phyloP scores from a whole-genome alignment of 176 grass and related monocot genomes.

The Pontederia crassipes region DNA sequence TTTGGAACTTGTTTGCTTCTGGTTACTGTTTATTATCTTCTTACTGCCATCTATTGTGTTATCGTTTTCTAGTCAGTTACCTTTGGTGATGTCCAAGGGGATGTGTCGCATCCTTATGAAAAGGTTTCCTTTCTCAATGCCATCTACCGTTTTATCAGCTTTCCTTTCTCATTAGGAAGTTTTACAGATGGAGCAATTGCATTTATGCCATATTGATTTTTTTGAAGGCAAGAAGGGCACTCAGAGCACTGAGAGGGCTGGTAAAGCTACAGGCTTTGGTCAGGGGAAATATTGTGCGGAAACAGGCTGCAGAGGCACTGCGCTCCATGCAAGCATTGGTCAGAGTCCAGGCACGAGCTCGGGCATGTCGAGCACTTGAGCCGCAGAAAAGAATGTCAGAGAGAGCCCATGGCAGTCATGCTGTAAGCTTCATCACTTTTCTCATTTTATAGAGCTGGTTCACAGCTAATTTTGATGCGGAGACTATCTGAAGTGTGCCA shows the following conservation, averaged over 20 bases:
- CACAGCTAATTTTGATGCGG: neutral
- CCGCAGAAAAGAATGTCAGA: slow-evolving; percentile 15
- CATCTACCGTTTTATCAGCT: neutral
- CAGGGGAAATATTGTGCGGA: slow-evolving; percentile 79
- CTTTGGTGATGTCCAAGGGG: no score
- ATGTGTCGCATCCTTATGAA: no score
- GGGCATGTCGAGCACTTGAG: slow-evolving; percentile 34
- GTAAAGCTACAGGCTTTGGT: slow-evolving; percentile 92
- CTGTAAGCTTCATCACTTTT: neutral
- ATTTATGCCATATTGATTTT: neutral
- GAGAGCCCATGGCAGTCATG: neutral
- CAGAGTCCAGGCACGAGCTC: slow-evolving; percentile 60
- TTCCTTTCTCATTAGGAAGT: slow-evolving; percentile 9
- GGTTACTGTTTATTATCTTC: no score
- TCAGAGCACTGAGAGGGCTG: slow-evolving; percentile 69
- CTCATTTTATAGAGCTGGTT: neutral
- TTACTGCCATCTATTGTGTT: no score
- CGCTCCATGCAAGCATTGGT: slow-evolving; percentile 87
- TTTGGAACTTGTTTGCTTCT: no score
- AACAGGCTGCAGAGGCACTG: slow-evolving; percentile 78
- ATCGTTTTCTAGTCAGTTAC: no score
- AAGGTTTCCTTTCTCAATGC: no score
- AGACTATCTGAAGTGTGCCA: no score
- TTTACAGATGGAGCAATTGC: neutral
- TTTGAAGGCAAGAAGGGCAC: slow-evolving; percentile 67